These are phyloP conservation scores for Kandelia obovata DNA, from an alignment of 345 rosid species.

Conservation along the genomic window DNA sequence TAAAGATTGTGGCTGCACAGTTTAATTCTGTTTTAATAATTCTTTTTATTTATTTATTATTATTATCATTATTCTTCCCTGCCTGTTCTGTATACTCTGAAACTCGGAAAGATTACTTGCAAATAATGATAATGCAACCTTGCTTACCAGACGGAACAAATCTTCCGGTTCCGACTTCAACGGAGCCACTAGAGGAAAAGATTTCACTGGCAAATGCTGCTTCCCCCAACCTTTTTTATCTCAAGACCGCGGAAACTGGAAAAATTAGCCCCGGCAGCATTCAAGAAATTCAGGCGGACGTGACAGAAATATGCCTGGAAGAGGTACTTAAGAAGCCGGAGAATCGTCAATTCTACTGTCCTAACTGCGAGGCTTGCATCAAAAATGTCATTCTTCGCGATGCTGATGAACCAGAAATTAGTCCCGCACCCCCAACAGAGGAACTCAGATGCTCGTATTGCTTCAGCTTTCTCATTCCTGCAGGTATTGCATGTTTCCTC, in stretches of 20 bases:
- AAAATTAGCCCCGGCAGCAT: neutral
- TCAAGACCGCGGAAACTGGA: neutral
- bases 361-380: constrained; percentile 20
- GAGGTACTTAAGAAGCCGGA: constrained; percentile 1
- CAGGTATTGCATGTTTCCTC: neutral
- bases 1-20: too few species aligned
- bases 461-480: constrained; percentile 18
- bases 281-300: neutral
- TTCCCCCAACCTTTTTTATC: neutral
- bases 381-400: constrained; percentile 10
- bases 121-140: neutral
- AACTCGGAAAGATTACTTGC: too few species aligned
- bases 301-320: constrained; percentile 13
- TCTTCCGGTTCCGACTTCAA: neutral
- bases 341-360: constrained; percentile 15
- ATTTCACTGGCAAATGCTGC: neutral
- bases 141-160: neutral
- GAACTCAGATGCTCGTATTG: constrained; percentile 14
- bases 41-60: too few species aligned
- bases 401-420: neutral
- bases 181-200: neutral
- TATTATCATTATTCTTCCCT: too few species aligned
- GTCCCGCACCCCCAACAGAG: neutral
- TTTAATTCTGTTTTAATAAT: too few species aligned
- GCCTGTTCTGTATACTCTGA: too few species aligned